phyloP scores from a whole-genome alignment of 1,284 basidiomycete species.

The Ganoderma meredithae region DNA sequence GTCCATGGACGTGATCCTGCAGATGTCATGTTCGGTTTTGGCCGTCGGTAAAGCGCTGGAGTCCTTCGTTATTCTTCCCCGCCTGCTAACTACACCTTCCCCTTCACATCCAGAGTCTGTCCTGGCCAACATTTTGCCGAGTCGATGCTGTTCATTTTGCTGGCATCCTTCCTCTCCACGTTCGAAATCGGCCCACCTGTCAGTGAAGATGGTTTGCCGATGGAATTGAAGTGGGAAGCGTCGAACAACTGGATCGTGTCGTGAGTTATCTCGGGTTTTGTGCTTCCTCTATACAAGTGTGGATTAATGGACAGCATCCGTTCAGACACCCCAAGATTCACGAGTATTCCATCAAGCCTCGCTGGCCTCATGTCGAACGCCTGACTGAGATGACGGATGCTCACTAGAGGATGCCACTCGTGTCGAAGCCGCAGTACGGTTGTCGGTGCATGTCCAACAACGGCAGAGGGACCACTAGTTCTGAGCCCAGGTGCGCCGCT shows the following conservation, averaged over 20 bases:
- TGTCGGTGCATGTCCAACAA: too few relatives aligned
- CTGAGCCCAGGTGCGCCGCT: too few relatives aligned
- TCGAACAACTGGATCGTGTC: not conserved
- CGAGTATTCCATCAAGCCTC: not conserved
- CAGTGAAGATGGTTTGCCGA: constrained; percentile 5
- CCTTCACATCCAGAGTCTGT: constrained; percentile 19
- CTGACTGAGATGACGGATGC: not conserved
- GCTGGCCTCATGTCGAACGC: not conserved
- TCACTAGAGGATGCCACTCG: not conserved
- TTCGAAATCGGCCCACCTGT: constrained; percentile 15
- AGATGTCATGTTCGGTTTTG: constrained; percentile 17
- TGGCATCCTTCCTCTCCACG: constrained; percentile 19
- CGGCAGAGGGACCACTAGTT: too few relatives aligned
- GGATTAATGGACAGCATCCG: not conserved
- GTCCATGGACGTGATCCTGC: constrained; percentile 5
- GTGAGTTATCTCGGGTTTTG: not conserved
- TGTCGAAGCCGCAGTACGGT: too few relatives aligned
- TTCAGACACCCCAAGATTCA: not conserved
- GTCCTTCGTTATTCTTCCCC: not conserved
- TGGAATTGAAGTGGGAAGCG: not conserved
- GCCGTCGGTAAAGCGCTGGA: constrained; percentile 13
- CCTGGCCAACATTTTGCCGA: constrained; percentile 22
- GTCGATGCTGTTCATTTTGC: constrained; percentile 21
- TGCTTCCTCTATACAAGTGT: too few relatives aligned
- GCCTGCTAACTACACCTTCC: not conserved